Base-by-base conservation (phyloP, 176 grass and related monocot species). In the Bromus sterilis region DNA sequence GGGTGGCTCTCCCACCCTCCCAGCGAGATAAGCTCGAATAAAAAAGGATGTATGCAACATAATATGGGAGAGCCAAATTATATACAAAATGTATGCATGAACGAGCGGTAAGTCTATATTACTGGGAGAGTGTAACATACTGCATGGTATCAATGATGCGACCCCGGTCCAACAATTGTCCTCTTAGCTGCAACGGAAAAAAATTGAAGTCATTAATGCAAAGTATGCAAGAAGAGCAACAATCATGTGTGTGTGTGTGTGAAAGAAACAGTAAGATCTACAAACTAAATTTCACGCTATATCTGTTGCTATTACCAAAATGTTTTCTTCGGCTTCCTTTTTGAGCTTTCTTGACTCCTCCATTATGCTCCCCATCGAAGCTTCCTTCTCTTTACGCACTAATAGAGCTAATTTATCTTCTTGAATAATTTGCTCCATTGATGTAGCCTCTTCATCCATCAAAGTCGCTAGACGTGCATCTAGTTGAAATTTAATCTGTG, bases 181-280 rank as follows among this genome's bases (percentile, higher is more conserved):
- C 80, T 79, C 74, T 91, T n/a, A 94, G 70, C 92, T 91, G 89
- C 56, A 87, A 57, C 14, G 55, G 62, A 58, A 71, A 71, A 28
- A 9, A 16, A 53, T 70, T 57, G 16, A 56, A 83, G 23, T 14
- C 56, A 67, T 88, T 37, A 65, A 79, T 77, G 16, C 14, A 85
- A 67, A 56, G 4, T 30, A 56, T 40, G 37, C 8, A 43, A 74
- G 21, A 74, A 82, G 56, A 83, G 11, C 25, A 63, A 36, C 1
- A 9, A 36, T 37, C 71, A 13, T 24, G 58, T 33, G 36, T 58
- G 16, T 57, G 33, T 58, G 48, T 35, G 36, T 18, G 14, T 57
- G 21, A 2, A 43, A 43, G 77, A 66, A 80, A 65, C 6, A 11
- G 29, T 4, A 80, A 41, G 6, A 70, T 80, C 31, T 57, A 30